Percentiles rank a stretch among this genome's conserved stretches.
Evolutionary conservation across 208 protist species (phyloP).

Genomic region (Wallacemonas collosoma): DNA sequence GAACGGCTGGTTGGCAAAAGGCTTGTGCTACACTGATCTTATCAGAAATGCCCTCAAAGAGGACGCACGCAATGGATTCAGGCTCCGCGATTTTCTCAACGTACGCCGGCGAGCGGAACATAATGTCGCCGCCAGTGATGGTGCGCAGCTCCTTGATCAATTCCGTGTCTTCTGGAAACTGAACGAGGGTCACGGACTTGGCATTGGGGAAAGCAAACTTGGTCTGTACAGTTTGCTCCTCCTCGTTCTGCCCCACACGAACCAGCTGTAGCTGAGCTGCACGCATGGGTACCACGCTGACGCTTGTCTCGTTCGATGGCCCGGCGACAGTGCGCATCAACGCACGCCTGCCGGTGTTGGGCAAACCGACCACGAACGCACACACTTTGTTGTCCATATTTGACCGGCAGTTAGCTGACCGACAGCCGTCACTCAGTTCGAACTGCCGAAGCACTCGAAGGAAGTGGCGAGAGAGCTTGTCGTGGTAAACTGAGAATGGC

Average conservation of each 20-base stretch:
- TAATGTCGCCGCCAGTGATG: slow-evolving; percentile 57
- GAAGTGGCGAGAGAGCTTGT: slow-evolving; percentile 57
- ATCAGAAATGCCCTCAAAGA: slow-evolving; percentile 69
- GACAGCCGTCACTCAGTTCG: slow-evolving; percentile 50
- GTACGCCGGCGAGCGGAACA: slow-evolving; percentile 71
- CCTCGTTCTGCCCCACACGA: slow-evolving; percentile 28
- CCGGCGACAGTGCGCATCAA: slow-evolving; percentile 62
- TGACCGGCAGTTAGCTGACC: slow-evolving; percentile 41
- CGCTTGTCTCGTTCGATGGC: slow-evolving; percentile 45
- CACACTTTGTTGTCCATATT: slow-evolving; percentile 83
- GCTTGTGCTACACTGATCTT: slow-evolving; percentile 69
- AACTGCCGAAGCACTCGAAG: slow-evolving; percentile 75
- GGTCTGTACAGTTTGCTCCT: slow-evolving; percentile 38
- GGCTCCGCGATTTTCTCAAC: slow-evolving; percentile 72
- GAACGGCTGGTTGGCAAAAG: slow-evolving; percentile 66
- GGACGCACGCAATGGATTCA: slow-evolving; percentile 66
- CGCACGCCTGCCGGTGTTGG: slow-evolving; percentile 73
- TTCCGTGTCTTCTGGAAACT: slow-evolving; percentile 67
- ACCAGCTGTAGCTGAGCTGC: slow-evolving; percentile 80
- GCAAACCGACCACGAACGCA: slow-evolving; percentile 79
- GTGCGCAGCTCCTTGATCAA: slow-evolving; percentile 57
- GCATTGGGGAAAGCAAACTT: slow-evolving; percentile 85
- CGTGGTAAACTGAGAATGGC: slow-evolving; percentile 67
- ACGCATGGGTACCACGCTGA: slow-evolving; percentile 73
- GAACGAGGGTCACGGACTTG: slow-evolving; percentile 76